Conservation (phyloP, 179 eudicot genomes). For the Kewa caespitosa region DNA sequence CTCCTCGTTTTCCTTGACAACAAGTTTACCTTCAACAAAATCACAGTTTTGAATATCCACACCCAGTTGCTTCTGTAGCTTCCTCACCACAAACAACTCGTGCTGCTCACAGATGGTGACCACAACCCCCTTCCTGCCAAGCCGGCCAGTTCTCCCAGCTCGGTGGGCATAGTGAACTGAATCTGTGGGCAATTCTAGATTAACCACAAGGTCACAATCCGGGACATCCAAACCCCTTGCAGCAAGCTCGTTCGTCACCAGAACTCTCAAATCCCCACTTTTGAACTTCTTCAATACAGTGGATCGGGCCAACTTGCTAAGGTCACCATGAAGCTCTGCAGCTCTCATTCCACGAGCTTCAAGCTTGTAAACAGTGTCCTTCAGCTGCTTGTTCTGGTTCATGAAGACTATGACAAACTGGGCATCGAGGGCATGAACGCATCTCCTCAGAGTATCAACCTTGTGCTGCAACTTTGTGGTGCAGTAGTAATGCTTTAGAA, state of each 20-base stretch:
- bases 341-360: slow-evolving; percentile 85
- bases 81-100: slow-evolving; percentile 73
- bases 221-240: slow-evolving; percentile 88
- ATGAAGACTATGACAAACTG: slow-evolving; percentile 77
- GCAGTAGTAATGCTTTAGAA: slow-evolving; percentile 72
- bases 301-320: slow-evolving; percentile 68
- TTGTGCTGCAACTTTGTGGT: slow-evolving; percentile 73
- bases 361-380: slow-evolving; percentile 76
- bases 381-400: slow-evolving; percentile 80
- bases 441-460: slow-evolving; percentile 77
- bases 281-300: slow-evolving; percentile 75
- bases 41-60: slow-evolving; percentile 67
- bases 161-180: slow-evolving; percentile 85
- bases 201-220: slow-evolving; percentile 93
- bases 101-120: slow-evolving; percentile 76
- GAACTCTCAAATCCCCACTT: slow-evolving; percentile 67
- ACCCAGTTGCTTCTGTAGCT: slow-evolving; percentile 77
- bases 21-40: slow-evolving; percentile 70
- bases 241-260: slow-evolving; percentile 86
- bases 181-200: slow-evolving; percentile 82
- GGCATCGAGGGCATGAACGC: slow-evolving; percentile 83
- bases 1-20: slow-evolving; percentile 40
- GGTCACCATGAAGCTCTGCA: slow-evolving; percentile 86
- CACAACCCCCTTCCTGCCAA: slow-evolving; percentile 79
- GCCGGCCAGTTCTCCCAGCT: slow-evolving; percentile 89